Percentiles rank a stretch among this genome's conserved stretches.
phyloP scores from a whole-genome alignment of 2,329 filamentous ascomycete species.

The Diaporthe sp. region DNA sequence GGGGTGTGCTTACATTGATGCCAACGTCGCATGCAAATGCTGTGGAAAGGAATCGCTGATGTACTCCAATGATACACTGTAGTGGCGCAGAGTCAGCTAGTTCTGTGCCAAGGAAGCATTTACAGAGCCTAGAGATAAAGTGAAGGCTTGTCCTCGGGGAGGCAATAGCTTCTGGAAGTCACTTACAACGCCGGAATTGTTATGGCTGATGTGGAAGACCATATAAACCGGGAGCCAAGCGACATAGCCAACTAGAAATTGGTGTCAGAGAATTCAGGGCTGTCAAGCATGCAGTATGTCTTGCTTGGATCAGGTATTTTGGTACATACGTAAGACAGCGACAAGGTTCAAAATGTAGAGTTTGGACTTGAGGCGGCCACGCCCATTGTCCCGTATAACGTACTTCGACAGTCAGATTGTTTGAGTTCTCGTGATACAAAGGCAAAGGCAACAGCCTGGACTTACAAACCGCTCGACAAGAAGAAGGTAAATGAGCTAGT shows the following conservation, averaged over 20 bases:
- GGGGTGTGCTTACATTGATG: not conserved
- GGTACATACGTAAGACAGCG: not conserved
- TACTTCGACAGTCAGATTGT: not conserved
- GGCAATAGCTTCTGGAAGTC: not conserved
- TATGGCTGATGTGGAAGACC: not conserved
- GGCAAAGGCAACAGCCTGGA: not conserved
- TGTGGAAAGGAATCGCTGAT: not conserved
- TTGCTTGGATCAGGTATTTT: not conserved
- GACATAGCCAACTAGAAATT: not conserved
- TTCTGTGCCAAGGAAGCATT: not conserved
- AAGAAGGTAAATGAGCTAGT: conserved; percentile 6
- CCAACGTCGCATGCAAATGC: not conserved
- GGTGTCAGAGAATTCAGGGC: not conserved
- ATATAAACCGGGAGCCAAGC: not conserved
- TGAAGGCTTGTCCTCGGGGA: not conserved
- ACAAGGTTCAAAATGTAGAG: conserved; percentile 2
- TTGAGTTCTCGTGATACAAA: not conserved
- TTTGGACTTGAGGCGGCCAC: not conserved
- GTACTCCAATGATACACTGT: conserved; percentile 6
- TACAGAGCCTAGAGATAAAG: not conserved
- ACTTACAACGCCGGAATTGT: conserved; percentile 14
- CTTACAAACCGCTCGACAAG: conserved; percentile 17
- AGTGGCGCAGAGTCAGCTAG: not conserved
- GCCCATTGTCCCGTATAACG: not conserved
- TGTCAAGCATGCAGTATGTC: not conserved